These are phyloP conservation scores for Gossypium stocksii DNA, from an alignment of 345 rosid species.

Conservation along the genomic window DNA sequence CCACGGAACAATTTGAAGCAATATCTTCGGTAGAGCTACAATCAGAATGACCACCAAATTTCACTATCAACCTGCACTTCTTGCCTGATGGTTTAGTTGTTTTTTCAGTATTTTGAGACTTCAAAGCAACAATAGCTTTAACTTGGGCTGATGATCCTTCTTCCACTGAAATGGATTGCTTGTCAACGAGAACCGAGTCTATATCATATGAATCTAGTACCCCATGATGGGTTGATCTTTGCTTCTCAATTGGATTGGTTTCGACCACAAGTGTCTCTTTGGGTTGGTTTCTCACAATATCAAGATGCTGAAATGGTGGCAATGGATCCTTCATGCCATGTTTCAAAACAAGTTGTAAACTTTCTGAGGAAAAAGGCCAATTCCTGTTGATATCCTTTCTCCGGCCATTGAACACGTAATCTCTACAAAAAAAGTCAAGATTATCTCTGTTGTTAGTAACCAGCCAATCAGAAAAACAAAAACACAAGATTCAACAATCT, in stretches of 20 bases:
- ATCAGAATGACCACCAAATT: slow-evolving; percentile 60
- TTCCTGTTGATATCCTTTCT: slow-evolving; percentile 69
- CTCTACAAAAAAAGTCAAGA: slow-evolving; percentile 47
- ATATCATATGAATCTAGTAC: slow-evolving; percentile 35
- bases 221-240: slow-evolving; percentile 26
- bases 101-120: slow-evolving; percentile 34
- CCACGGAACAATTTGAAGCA: slow-evolving; percentile 48
- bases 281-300: slow-evolving; percentile 37
- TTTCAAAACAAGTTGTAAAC: slow-evolving; percentile 65
- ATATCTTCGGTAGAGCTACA: slow-evolving; percentile 59
- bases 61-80: slow-evolving; percentile 71
- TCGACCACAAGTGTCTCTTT: slow-evolving; percentile 29
- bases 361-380: slow-evolving; percentile 85
- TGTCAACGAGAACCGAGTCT: slow-evolving; percentile 39
- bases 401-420: slow-evolving; percentile 71
- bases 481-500: slow-evolving; percentile 21
- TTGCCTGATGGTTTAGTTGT: slow-evolving; percentile 35
- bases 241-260: slow-evolving; percentile 29
- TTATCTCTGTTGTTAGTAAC: slow-evolving; percentile 9
- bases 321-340: slow-evolving; percentile 88
- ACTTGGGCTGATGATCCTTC: slow-evolving; percentile 20
- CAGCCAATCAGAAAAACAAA: slow-evolving; percentile 23
- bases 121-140: slow-evolving; percentile 28
- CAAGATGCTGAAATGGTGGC: slow-evolving; percentile 70
- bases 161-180: slow-evolving; percentile 34